A percentile compares a stretch with the other conserved stretches of the same genome.
Conservation (phyloP, 352 stramenopile species). For the Pythium rhizo-oryzae region DNA sequence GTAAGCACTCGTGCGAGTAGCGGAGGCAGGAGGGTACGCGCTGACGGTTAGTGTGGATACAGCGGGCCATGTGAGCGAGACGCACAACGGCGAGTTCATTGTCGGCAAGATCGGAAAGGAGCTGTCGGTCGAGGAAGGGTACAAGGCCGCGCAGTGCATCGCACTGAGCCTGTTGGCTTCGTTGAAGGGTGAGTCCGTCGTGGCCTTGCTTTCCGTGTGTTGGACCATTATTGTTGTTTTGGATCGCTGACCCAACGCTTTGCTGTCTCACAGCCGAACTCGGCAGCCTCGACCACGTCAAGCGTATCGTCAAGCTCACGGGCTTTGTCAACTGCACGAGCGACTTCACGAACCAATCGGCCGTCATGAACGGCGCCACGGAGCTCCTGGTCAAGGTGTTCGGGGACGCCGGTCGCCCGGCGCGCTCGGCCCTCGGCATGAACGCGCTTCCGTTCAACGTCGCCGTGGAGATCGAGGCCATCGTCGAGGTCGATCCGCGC, state of each 20-base stretch:
- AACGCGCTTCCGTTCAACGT: constrained; percentile 94
- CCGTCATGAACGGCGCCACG: constrained; percentile 93
- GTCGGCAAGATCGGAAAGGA: constrained; percentile 84
- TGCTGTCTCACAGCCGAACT: constrained; percentile 25
- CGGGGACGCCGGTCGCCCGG: constrained; percentile 69
- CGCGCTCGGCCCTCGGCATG: constrained; percentile 92
- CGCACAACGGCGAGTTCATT: constrained; percentile 58
- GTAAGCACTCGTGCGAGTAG: constrained; percentile 21
- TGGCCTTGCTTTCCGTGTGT: constrained; percentile 27
- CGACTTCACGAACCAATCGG: constrained; percentile 83
- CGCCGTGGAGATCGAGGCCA: constrained; percentile 95
- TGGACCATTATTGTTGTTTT: too few species aligned
- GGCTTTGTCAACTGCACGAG: constrained; percentile 93
- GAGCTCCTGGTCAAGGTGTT: constrained; percentile 88
- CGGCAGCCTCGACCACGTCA: constrained; percentile 89
- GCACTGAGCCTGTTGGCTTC: constrained; percentile 88
- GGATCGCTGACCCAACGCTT: neutral
- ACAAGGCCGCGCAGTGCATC: constrained; percentile 77
- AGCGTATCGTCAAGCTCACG: constrained; percentile 92
- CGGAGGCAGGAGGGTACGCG: too few species aligned
- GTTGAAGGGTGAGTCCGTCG: constrained; percentile 59
- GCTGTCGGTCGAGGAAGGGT: constrained; percentile 81
- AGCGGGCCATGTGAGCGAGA: constrained; percentile 73
- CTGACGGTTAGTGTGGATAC: neutral
- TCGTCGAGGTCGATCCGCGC: constrained; percentile 86